Conservation (phyloP, 2,329 filamentous ascomycete species). For the Beauveria varroae region DNA sequence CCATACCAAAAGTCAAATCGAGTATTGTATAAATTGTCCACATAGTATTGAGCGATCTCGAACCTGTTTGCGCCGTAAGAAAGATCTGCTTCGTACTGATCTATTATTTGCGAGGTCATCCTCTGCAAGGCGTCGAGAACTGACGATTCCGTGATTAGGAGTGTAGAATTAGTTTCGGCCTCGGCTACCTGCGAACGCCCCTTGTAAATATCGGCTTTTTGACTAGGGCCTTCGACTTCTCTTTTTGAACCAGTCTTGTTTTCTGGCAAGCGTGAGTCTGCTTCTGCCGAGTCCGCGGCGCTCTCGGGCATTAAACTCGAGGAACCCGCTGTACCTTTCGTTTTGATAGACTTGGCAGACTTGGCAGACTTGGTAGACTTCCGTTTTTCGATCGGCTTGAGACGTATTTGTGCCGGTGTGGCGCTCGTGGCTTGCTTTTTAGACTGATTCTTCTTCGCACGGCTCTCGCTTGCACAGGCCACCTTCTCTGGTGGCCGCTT, state of each 20-base stretch:
- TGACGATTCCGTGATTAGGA: constrained; percentile 20
- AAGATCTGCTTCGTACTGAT: constrained; percentile 27
- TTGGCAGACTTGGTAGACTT: not conserved
- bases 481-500: not conserved
- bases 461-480: not conserved
- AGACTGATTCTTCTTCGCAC: not conserved
- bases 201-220: no score
- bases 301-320: not conserved
- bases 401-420: not conserved
- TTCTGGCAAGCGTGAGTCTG: not conserved
- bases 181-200: not conserved
- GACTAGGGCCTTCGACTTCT: not conserved
- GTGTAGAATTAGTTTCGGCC: not conserved
- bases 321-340: not conserved
- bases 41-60: constrained; percentile 24
- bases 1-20: constrained; percentile 25
- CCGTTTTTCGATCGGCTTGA: not conserved
- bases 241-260: not conserved
- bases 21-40: constrained; percentile 19
- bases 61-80: constrained; percentile 15
- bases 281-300: not conserved
- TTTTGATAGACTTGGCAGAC: not conserved
- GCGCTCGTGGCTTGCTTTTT: not conserved
- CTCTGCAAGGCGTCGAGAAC: constrained; percentile 20
- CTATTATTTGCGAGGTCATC: constrained; percentile 21